Conservation (phyloP, 345 rosid genomes). For the Balakata baccata region DNA sequence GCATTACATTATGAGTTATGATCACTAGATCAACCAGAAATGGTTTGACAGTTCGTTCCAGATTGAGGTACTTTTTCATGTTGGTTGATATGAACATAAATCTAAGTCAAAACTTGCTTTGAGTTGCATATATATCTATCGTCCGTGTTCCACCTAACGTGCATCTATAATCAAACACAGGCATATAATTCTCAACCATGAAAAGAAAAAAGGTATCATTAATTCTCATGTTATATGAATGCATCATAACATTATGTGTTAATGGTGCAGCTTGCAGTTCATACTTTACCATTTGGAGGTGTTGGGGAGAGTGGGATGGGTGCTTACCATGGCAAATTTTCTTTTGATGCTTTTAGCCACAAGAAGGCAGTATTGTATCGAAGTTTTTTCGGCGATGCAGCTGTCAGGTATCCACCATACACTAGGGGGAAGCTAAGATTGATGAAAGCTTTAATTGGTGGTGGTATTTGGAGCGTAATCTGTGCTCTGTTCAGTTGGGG, state of each 20-base stretch:
- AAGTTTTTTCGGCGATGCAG: slow-evolving; percentile 55
- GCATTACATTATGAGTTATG: background rate
- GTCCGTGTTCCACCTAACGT: background rate
- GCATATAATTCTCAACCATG: background rate
- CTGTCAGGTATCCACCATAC: slow-evolving; percentile 82
- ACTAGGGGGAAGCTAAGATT: slow-evolving; percentile 52
- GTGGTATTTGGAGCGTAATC: slow-evolving; percentile 43
- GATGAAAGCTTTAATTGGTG: slow-evolving; percentile 58
- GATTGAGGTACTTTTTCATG: background rate
- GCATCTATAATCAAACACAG: background rate
- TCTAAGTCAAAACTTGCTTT: background rate
- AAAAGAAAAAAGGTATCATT: no score
- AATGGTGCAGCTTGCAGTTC: slow-evolving; percentile 59
- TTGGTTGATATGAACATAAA: background rate
- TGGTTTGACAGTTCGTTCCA: background rate
- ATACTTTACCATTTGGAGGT: slow-evolving; percentile 81
- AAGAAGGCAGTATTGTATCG: slow-evolving; percentile 84
- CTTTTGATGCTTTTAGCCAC: slow-evolving; percentile 92
- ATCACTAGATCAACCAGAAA: background rate
- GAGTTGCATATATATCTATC: background rate
- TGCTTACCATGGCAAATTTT: slow-evolving; percentile 90
- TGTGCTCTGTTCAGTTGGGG: slow-evolving; percentile 51
- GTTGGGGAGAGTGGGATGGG: slow-evolving; percentile 95
- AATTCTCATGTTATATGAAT: background rate
- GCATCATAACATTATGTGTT: background rate